Evolutionary conservation across 1,284 basidiomycete species (phyloP).

Genomic region (Prillingera fragicola): DNA sequence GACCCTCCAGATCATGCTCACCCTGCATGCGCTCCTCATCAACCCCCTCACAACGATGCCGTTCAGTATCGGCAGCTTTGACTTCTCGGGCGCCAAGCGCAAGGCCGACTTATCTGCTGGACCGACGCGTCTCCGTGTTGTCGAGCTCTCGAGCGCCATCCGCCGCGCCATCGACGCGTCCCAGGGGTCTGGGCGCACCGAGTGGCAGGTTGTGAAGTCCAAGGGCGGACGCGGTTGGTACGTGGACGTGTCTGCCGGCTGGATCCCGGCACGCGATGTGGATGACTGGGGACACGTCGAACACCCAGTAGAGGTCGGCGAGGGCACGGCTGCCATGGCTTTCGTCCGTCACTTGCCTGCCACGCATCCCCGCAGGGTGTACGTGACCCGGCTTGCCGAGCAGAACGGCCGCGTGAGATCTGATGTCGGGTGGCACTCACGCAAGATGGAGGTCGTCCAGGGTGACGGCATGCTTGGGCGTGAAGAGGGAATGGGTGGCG

Average conservation of each 20-base stretch:
- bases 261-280: slow-evolving; percentile 50
- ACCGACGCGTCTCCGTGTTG: slow-evolving; percentile 73
- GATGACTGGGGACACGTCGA: slow-evolving; percentile 10
- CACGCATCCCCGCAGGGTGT: slow-evolving; percentile 60
- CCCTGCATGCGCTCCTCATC: slow-evolving; percentile 58
- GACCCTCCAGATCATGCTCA: slow-evolving; percentile 42
- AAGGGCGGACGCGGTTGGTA: slow-evolving; percentile 96
- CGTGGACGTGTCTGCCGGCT: slow-evolving; percentile 78
- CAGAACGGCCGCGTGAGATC: slow-evolving; percentile 83
- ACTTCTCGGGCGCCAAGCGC: slow-evolving; percentile 50
- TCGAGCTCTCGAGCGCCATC: slow-evolving; percentile 75
- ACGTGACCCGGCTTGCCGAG: slow-evolving; percentile 66
- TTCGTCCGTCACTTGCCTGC: slow-evolving; percentile 41
- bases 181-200: slow-evolving; percentile 54
- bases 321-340: slow-evolving; percentile 13
- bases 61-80: slow-evolving; percentile 48
- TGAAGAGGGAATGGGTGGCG: slow-evolving; percentile 89
- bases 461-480: slow-evolving; percentile 85
- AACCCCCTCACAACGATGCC: slow-evolving; percentile 73
- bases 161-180: slow-evolving; percentile 51
- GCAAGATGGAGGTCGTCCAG: slow-evolving; percentile 94
- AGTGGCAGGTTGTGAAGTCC: slow-evolving; percentile 80
- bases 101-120: slow-evolving; percentile 49
- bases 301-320: not conserved
- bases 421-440: slow-evolving; percentile 87